A percentile compares a stretch with the other conserved stretches of the same genome.
Evolutionary conservation across 1,284 basidiomycete species (phyloP).

Genomic region (Rhodotorula sp.): DNA sequence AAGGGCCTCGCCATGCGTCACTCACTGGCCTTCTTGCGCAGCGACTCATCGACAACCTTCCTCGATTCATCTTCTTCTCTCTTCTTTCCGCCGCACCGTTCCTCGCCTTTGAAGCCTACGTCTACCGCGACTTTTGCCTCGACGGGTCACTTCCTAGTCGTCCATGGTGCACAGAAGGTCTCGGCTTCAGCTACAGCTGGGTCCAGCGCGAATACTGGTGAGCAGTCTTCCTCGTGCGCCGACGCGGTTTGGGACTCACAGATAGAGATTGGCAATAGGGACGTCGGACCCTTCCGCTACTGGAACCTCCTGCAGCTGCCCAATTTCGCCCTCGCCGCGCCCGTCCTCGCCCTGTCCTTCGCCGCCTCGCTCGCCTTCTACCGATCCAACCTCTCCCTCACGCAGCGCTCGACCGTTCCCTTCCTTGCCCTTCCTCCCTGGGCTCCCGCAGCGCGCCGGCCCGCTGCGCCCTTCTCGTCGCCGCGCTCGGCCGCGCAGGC

Average conservation of each 20-base stretch:
- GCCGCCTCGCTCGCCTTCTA: constrained; percentile 40
- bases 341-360: constrained; percentile 53
- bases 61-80: constrained; percentile 54
- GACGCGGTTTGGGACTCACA: background rate
- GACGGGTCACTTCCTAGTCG: constrained; percentile 24
- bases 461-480: background rate
- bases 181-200: constrained; percentile 77
- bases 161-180: constrained; percentile 65
- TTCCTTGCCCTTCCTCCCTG: background rate
- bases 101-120: constrained; percentile 66
- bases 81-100: constrained; percentile 65
- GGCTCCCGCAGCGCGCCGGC: constrained; percentile 7
- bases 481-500: background rate
- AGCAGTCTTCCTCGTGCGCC: constrained; percentile 28
- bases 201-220: constrained; percentile 82
- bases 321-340: constrained; percentile 79
- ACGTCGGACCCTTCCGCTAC: constrained; percentile 79
- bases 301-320: constrained; percentile 82
- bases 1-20: accelerated
- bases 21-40: background rate
- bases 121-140: constrained; percentile 67
- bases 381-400: constrained; percentile 8
- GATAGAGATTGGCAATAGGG: constrained; percentile 53
- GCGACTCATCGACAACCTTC: constrained; percentile 36
- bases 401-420: background rate